Conservation (phyloP, 2,329 filamentous ascomycete genomes). For the Pseudogymnoascus sp. region DNA sequence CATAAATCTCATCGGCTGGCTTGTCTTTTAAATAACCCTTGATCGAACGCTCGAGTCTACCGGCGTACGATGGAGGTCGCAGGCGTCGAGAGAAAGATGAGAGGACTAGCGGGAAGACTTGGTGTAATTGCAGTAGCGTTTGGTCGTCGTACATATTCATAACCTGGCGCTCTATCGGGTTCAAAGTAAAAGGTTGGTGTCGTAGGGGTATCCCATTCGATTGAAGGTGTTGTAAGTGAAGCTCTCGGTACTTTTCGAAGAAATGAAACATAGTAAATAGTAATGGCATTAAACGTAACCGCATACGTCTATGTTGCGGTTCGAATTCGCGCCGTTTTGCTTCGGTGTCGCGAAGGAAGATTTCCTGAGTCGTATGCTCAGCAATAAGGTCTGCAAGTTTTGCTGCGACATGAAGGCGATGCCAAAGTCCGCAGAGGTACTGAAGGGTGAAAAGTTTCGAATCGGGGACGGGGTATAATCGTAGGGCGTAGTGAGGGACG, state of each 20-base stretch:
- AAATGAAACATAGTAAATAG: constrained; percentile 62
- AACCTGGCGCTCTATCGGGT: constrained; percentile 55
- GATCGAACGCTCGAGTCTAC: constrained; percentile 53
- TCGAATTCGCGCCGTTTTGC: constrained; percentile 50
- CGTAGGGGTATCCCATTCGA: constrained; percentile 43
- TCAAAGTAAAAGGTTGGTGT: constrained; percentile 48
- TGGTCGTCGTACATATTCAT: constrained; percentile 60
- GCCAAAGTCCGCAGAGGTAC: constrained; percentile 58
- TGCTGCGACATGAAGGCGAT: constrained; percentile 56
- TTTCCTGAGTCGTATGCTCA: constrained; percentile 58
- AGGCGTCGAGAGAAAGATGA: constrained; percentile 57
- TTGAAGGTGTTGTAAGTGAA: constrained; percentile 50
- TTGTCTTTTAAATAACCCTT: constrained; percentile 58
- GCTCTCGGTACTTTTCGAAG: constrained; percentile 55
- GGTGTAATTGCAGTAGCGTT: constrained; percentile 55
- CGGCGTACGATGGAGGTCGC: constrained; percentile 57
- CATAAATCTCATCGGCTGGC: constrained; percentile 55
- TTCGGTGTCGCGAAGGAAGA: constrained; percentile 53
- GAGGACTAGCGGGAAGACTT: constrained; percentile 57
- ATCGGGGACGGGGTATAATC: constrained; percentile 50
- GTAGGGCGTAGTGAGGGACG: constrained; percentile 52
- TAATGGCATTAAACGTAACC: constrained; percentile 54
- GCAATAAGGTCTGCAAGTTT: constrained; percentile 57
- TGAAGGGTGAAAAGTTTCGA: constrained; percentile 46
- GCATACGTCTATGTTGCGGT: constrained; percentile 56